phyloP scores from a whole-genome alignment of 495 filamentous ascomycete genomes.

The Podospora sp. region DNA sequence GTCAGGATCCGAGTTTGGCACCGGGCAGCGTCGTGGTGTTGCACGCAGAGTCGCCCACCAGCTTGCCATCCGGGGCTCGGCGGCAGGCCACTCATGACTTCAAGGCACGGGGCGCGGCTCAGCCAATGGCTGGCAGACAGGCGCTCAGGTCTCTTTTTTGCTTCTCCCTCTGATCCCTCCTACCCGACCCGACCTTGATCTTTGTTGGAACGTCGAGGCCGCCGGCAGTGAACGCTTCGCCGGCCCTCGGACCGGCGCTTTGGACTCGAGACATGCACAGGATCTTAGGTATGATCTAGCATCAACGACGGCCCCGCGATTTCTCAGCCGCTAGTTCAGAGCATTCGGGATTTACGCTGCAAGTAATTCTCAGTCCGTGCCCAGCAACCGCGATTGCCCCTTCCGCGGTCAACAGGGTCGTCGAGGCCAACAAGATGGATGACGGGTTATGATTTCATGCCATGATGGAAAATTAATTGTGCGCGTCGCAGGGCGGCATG shows the following conservation, averaged over 20 bases:
- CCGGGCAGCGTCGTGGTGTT: neutral
- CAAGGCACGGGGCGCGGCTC: neutral
- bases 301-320: neutral
- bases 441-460: slow-evolving; percentile 14
- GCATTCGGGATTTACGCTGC: slow-evolving; percentile 14
- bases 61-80: neutral
- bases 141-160: neutral
- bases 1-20: neutral
- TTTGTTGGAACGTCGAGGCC: neutral
- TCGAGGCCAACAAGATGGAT: neutral
- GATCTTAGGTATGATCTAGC: slow-evolving; percentile 19
- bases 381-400: neutral
- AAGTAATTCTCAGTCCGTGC: slow-evolving; percentile 18
- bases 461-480: neutral
- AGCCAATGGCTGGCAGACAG: neutral
- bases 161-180: neutral
- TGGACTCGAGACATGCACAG: neutral
- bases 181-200: neutral
- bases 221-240: no score
- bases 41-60: neutral
- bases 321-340: slow-evolving; percentile 10
- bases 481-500: neutral
- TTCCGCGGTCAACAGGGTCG: neutral
- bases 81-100: neutral
- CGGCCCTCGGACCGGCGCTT: slow-evolving; percentile 8